Percentiles rank a stretch among this genome's conserved stretches.
Evolutionary conservation across 441 rosid species (phyloP).

Genomic region (Eruca vesicaria): DNA sequence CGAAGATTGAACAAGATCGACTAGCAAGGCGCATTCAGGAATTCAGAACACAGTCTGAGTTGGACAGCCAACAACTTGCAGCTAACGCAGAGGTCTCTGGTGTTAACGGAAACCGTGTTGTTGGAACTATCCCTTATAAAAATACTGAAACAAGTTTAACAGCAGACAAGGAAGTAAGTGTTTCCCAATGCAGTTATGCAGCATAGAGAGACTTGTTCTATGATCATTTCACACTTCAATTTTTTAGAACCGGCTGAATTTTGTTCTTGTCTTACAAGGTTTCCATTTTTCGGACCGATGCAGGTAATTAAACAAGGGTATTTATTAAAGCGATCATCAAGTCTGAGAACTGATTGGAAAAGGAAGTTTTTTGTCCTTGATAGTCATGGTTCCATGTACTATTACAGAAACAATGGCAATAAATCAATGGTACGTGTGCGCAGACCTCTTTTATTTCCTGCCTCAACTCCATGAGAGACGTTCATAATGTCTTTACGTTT

Average conservation of each 20-base stretch:
- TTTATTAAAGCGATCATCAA: conserved; percentile 76
- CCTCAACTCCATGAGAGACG: conserved; percentile 2
- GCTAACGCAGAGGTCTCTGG: conserved; percentile 44
- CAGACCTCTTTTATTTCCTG: background rate
- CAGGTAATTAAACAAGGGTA: conserved; percentile 81
- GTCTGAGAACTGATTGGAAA: conserved; percentile 80
- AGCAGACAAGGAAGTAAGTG: conserved; percentile 66
- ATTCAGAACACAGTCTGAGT: conserved; percentile 80
- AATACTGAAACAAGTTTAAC: conserved; percentile 51
- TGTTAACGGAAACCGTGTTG: conserved; percentile 42
- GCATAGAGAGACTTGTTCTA: background rate
- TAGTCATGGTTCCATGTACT: conserved; percentile 75
- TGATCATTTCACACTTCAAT: no score
- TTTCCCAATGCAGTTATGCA: conserved; percentile 6
- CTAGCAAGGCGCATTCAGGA: conserved; percentile 91
- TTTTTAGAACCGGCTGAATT: no score
- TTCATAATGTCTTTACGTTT: background rate
- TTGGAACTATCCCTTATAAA: conserved; percentile 49
- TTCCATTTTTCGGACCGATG: conserved; percentile 31
- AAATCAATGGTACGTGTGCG: conserved; percentile 50
- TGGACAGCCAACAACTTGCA: conserved; percentile 54
- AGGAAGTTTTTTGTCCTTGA: conserved; percentile 91
- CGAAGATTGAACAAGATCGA: conserved; percentile 71
- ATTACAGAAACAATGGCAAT: conserved; percentile 61
- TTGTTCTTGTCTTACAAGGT: conserved; percentile 14